phyloP scores from a whole-genome alignment of 768 basidiomycete species.

The Macrolepiota dolichaula region DNA sequence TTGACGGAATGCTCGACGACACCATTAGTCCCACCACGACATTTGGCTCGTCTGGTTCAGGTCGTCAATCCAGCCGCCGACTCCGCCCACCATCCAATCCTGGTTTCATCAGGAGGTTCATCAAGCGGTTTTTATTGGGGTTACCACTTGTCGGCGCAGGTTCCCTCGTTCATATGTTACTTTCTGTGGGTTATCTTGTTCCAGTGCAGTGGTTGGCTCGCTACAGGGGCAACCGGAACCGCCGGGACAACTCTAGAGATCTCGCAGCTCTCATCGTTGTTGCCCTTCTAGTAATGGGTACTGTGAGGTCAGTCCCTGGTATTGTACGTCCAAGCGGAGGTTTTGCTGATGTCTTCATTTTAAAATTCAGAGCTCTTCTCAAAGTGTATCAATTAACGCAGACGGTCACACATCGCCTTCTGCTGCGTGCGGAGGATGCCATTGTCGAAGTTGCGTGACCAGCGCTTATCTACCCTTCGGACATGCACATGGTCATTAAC shows the following conservation, averaged over 20 bases:
- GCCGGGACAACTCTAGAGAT: conserved; percentile 58
- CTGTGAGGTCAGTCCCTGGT: conserved; percentile 46
- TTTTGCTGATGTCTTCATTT: background rate
- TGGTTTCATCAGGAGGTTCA: conserved; percentile 50
- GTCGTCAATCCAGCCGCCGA: conserved; percentile 14
- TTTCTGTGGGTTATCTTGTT: conserved; percentile 58
- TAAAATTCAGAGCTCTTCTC: conserved; percentile 53
- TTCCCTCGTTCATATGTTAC: conserved; percentile 69
- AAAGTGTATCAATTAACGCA: conserved; percentile 69
- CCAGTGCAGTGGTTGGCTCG: conserved; percentile 72
- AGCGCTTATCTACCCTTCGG: background rate
- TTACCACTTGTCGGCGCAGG: conserved; percentile 76
- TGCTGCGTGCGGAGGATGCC: conserved; percentile 74
- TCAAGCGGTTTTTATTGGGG: conserved; percentile 73
- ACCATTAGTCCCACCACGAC: conserved; percentile 17
- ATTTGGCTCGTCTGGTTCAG: conserved; percentile 9
- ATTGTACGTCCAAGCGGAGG: background rate
- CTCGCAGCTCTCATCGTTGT: conserved; percentile 65
- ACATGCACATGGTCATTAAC: conserved; percentile 5
- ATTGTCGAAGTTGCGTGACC: conserved; percentile 66
- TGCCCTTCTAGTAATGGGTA: conserved; percentile 57
- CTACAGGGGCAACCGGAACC: conserved; percentile 51
- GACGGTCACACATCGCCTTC: conserved; percentile 50
- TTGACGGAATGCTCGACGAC: conserved; percentile 37
- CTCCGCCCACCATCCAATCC: conserved; percentile 27